These are phyloP conservation scores for Fusarium sororula DNA, from an alignment of 2,329 filamentous ascomycete genomes.

Conservation along the genomic window DNA sequence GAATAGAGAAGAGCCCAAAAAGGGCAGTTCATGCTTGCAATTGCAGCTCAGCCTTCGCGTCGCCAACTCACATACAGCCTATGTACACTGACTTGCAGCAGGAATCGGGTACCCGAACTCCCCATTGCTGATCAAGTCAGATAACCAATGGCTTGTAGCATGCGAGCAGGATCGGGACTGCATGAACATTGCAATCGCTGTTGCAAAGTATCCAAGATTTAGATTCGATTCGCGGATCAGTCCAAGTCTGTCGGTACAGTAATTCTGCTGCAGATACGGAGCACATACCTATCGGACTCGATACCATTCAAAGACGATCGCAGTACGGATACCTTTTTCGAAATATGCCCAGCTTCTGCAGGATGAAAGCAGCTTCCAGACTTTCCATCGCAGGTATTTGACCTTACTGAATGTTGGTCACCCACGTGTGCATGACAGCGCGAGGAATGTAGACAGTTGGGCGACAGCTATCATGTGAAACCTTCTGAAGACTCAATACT, in stretches of 20 bases:
- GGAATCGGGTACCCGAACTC: constrained; percentile 13
- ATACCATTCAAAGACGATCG: background rate
- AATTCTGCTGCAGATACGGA: background rate
- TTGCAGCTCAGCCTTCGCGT: constrained; percentile 13
- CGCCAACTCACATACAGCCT: background rate
- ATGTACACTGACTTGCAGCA: constrained; percentile 2
- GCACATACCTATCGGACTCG: background rate
- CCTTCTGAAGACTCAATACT: background rate
- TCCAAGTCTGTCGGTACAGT: background rate
- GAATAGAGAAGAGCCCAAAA: constrained; percentile 6
- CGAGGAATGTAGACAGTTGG: constrained; percentile 26
- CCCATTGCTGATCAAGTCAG: background rate
- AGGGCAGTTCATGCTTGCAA: constrained; percentile 32
- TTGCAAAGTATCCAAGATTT: constrained; percentile 15
- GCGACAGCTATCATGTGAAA: constrained; percentile 27
- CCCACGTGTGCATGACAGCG: constrained; percentile 24
- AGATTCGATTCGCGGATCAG: constrained; percentile 31
- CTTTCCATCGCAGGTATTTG: constrained; percentile 34
- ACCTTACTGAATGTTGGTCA: constrained; percentile 19
- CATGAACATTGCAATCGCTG: background rate
- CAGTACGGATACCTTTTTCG: background rate
- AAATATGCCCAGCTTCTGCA: background rate
- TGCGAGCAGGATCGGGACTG: constrained; percentile 4
- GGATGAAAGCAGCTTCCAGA: constrained; percentile 21
- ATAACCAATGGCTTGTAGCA: constrained; percentile 26